Evolutionary conservation across 345 rosid species (phyloP), one percentile per base, ranked within the genome.

Genomic region (Linum lewisii): DNA sequence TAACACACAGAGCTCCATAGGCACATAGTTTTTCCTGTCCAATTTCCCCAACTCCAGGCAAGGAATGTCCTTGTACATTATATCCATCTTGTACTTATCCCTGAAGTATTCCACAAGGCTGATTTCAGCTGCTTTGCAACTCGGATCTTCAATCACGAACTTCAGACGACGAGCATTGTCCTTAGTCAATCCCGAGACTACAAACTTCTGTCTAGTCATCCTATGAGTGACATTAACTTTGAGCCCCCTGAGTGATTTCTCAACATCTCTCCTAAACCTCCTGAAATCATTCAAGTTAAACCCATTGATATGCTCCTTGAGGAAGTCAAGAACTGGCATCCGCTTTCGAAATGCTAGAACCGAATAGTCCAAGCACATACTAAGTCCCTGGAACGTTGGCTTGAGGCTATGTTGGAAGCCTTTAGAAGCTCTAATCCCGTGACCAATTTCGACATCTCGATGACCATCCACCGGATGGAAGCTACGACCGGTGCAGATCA

Each of bases 321-420:
- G 77, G 65, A 82, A 91, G 1, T 84, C 82, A 10, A 83, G 36
- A 29, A 91, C 88, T 0, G 83, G 53, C 74, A 91, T 36, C 13
- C 65, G 61, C 74, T 88, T 86, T 10, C 81, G 82, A 68, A 91
- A 84, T 16, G 96, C 83, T 58, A 88, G 59, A 54, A 78, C 88
- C 19, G 87, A 86, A 69, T 84, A 86, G 66, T 88, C 93, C 73
- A 91, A 68, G 59, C 95, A 91, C 74, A 86, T 21, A 1, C 73
- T 77, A n/a, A 83, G 63, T 57, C 92, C 88, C 65, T 86, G 96
- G 8, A 64, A 64, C 2, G 98, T 88, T 11, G 87, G 80, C 73
- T 91, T 91, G 4, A 88, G 86, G 71, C 91, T 71, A 24, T 81
- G 88, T 44, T 78, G 84, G 55, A 83, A 86, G 5, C 98, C 98